A percentile compares a stretch with the other conserved stretches of the same genome.
phyloP scores from a whole-genome alignment of 2,329 filamentous ascomycete species.

The Sclerotinia borealis region DNA sequence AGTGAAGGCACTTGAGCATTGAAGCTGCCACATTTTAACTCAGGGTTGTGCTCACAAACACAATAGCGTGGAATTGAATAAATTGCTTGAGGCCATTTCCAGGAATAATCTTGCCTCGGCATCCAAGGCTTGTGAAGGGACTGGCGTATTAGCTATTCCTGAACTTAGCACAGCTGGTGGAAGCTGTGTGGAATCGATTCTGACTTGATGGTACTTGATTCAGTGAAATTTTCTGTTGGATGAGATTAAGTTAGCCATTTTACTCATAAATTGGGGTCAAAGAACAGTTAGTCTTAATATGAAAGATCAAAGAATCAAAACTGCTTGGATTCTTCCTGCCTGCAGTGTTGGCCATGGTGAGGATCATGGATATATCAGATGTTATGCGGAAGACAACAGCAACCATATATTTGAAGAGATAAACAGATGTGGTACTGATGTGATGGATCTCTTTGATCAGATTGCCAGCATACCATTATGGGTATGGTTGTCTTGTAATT shows the following conservation, averaged over 20 bases:
- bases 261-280: background rate
- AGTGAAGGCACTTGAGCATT: too few species aligned
- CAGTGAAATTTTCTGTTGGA: background rate
- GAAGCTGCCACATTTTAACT: background rate
- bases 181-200: background rate
- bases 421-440: background rate
- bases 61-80: too few species aligned
- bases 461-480: background rate
- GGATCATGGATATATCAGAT: background rate
- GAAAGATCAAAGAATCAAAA: background rate
- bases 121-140: background rate
- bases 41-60: background rate
- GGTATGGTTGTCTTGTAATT: background rate
- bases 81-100: too few species aligned
- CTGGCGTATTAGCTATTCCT: background rate
- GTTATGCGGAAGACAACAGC: background rate
- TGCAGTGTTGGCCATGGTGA: background rate
- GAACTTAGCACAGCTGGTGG: background rate
- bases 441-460: background rate
- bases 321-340: too few species aligned
- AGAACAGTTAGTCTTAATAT: background rate
- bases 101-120: background rate
- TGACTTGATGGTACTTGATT: too few species aligned
- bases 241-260: background rate
- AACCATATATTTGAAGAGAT: background rate